Evolutionary conservation across 129 eudicot genomes (phyloP).

Genomic region (Smallanthus sonchifolius): DNA sequence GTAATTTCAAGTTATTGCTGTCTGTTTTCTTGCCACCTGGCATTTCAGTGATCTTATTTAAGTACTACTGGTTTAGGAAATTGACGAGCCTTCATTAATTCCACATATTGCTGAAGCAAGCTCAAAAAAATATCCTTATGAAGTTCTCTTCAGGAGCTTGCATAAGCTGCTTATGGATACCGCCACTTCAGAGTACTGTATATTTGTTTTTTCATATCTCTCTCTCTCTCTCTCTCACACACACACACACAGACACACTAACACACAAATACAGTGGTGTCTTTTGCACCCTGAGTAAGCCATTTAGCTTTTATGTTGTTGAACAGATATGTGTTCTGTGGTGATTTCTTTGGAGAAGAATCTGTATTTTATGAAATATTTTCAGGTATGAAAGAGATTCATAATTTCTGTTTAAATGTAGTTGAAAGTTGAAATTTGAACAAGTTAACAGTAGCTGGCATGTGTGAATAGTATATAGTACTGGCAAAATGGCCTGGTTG

Average conservation of each 20-base stretch:
- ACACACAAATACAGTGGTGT: not conserved
- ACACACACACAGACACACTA: not conserved
- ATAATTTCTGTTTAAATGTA: not conserved
- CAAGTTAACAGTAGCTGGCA: not conserved
- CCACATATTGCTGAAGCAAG: conserved; percentile 99
- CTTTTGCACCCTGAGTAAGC: not conserved
- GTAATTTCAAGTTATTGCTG: not conserved
- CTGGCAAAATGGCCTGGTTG: not conserved
- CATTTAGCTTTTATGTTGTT: conserved; percentile 7
- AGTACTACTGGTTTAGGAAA: conserved; percentile 52
- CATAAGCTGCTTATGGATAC: conserved; percentile 99
- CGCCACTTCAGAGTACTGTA: conserved; percentile 89
- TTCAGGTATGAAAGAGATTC: conserved; percentile 57
- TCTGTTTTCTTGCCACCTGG: conserved; percentile 16
- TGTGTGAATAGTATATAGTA: not conserved
- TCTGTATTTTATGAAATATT: conserved; percentile 82
- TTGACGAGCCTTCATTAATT: conserved; percentile 91
- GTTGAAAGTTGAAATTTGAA: not conserved
- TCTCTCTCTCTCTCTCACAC: not conserved
- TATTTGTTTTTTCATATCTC: not conserved
- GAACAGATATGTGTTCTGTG: conserved; percentile 85
- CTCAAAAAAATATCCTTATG: conserved; percentile 94
- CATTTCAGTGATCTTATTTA: conserved; percentile 3
- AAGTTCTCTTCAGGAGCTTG: conserved; percentile 98
- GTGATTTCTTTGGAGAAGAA: conserved; percentile 93